Evolutionary conservation across 2,329 filamentous ascomycete species (phyloP).

Genomic region (Aspergillus candidus): DNA sequence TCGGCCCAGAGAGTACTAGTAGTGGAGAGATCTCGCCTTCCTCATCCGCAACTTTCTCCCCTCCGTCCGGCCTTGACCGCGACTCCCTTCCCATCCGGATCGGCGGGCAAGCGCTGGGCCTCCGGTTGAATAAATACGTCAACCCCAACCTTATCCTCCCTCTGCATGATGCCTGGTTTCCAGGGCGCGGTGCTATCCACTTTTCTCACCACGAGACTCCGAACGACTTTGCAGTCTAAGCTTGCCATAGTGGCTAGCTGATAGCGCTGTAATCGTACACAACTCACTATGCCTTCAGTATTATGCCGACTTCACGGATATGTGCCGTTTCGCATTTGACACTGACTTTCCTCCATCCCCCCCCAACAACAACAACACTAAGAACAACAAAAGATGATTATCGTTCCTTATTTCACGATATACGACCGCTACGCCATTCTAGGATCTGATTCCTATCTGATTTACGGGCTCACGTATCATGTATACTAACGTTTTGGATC

Average conservation of each 20-base stretch:
- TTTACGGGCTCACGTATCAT: too few species aligned
- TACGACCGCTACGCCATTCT: too few species aligned
- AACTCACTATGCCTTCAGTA: too few species aligned
- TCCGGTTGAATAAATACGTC: slow-evolving; percentile 41
- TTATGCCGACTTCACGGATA: background rate
- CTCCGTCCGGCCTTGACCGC: slow-evolving; percentile 39
- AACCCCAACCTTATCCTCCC: slow-evolving; percentile 43
- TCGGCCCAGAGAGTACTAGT: slow-evolving; percentile 58
- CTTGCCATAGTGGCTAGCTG: background rate
- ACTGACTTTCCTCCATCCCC: too few species aligned
- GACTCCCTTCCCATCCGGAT: slow-evolving; percentile 38
- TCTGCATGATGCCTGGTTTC: slow-evolving; percentile 41
- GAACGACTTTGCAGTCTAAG: slow-evolving; percentile 8
- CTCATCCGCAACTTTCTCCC: slow-evolving; percentile 33
- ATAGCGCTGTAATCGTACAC: too few species aligned
- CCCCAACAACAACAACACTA: too few species aligned
- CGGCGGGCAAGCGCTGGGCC: slow-evolving; percentile 35
- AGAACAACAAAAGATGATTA: too few species aligned
- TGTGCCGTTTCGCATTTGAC: background rate
- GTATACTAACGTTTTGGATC: too few species aligned
- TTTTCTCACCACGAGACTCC: slow-evolving; percentile 17
- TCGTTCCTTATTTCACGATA: too few species aligned
- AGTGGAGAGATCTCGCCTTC: slow-evolving; percentile 31
- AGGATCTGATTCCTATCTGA: too few species aligned
- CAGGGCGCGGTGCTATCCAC: slow-evolving; percentile 19